Evolutionary conservation across 352 stramenopile genomes (phyloP), one percentile per base, ranked within the genome.

Genomic region (Pythium aphanidermatum): DNA sequence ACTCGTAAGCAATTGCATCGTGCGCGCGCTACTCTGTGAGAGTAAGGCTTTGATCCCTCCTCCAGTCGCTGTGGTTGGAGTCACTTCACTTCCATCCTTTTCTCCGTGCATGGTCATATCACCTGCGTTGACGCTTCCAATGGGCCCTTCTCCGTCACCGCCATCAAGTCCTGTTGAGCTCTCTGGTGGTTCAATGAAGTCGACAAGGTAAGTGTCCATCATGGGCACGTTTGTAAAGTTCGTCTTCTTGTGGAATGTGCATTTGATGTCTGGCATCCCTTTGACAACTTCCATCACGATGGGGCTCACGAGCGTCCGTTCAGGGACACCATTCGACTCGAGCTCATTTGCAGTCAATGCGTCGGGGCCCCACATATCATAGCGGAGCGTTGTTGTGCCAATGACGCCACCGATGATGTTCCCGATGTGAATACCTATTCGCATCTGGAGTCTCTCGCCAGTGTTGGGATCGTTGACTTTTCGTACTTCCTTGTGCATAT

Each of bases 341-440:
- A 95, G 68, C 26, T 90, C 78, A 42, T 95, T 93, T 11, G 77
- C 83, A 0, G 78, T 92, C 8, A 93, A 66, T 1, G 81, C 81
- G 24, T 93, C 80, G 0, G 79, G 77, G 0, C 83, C 81, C 83
- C 81, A 95, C 77, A 93, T 95, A 38, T 95, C 83, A 55, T 92
- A 95, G 11, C 81, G 79, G n/a, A 95, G 47, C 19, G 79, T 93
- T 3, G 74, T 84, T 4, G 81, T 92, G 28, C 83, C 83, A 40
- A 95, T 95, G 23, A 95, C 81, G 7, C 81, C 79, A 11, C 76
- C 83, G 45, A 95, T 92, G 55, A 95, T 92, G 46, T 85, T 90
- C 43, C 83, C 83, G 21, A 92, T 74, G 55, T 93, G 83, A 39
- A 95, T 92, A 8, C 83, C 83, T 10, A 93, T 92, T 10, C 83